These are phyloP conservation scores for Globisporangium mamillatum DNA, from an alignment of 352 stramenopile species.

Conservation along the genomic window DNA sequence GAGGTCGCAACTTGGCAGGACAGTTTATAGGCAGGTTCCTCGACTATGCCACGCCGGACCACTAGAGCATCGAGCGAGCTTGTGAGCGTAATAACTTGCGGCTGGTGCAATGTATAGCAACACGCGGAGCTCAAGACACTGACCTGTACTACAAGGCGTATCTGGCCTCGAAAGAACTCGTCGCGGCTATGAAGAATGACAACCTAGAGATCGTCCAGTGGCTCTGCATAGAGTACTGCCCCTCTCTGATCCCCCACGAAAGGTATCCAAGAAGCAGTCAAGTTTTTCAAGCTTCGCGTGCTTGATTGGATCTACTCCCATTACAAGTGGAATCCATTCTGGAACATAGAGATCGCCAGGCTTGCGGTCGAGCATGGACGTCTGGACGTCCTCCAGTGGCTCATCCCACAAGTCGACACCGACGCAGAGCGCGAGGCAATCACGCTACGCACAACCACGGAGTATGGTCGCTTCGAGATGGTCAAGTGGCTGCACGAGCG, in stretches of 20 bases:
- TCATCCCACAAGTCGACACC: not conserved
- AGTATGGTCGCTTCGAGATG: not conserved
- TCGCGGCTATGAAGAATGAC: not conserved
- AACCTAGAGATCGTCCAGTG: not conserved
- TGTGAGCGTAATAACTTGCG: not conserved
- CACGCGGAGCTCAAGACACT: not conserved
- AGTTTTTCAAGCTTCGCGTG: not conserved
- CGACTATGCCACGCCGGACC: not conserved
- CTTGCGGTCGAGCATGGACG: not conserved
- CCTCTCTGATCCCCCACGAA: not conserved
- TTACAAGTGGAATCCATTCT: not conserved
- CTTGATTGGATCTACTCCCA: not conserved
- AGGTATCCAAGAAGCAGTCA: not conserved
- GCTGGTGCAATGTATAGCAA: not conserved
- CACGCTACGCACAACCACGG: not conserved
- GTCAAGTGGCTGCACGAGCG: slow-evolving; percentile 1
- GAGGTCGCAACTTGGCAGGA: no score
- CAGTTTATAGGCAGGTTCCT: not conserved
- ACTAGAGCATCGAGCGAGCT: not conserved
- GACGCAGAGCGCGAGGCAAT: no score
- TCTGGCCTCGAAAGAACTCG: not conserved
- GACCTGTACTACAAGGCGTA: not conserved
- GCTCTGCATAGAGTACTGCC: slow-evolving; percentile 7
- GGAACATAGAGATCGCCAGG: not conserved
- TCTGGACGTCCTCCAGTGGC: not conserved